A percentile compares a stretch with the other conserved stretches of the same genome.
These are phyloP conservation scores for Cystobasidiopsis lactophilus DNA, from an alignment of 768 basidiomycete species.

Conservation along the genomic window DNA sequence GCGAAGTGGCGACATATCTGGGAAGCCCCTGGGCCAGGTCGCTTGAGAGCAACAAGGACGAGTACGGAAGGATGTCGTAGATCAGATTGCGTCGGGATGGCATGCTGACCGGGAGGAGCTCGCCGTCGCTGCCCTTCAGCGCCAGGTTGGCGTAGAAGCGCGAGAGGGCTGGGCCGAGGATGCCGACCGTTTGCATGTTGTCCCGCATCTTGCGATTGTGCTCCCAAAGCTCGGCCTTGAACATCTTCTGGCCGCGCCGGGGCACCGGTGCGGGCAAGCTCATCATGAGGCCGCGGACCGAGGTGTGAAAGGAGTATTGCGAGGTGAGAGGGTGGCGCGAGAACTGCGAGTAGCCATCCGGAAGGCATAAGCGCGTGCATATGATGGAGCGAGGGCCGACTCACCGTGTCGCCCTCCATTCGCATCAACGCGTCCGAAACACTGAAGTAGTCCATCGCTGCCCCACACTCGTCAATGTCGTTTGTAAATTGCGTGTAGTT, in stretches of 20 bases:
- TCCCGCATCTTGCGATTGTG: constrained; percentile 16
- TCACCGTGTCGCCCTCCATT: constrained; percentile 13
- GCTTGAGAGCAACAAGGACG: background rate
- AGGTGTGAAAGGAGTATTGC: constrained; percentile 67
- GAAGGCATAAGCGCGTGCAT: background rate
- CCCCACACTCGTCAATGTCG: constrained; percentile 49
- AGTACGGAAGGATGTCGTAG: background rate
- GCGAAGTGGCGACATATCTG: background rate
- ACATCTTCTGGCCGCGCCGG: constrained; percentile 53
- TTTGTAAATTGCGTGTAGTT: constrained; percentile 72
- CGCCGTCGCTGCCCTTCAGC: background rate
- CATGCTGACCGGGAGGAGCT: background rate
- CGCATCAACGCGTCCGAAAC: constrained; percentile 41
- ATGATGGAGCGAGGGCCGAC: constrained; percentile 7
- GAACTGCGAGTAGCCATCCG: constrained; percentile 8
- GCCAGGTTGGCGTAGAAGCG: background rate
- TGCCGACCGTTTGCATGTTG: constrained; percentile 11
- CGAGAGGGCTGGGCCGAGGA: constrained; percentile 3
- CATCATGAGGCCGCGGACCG: constrained; percentile 64
- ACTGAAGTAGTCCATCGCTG: constrained; percentile 51
- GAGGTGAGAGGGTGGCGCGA: constrained; percentile 24
- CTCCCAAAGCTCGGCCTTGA: constrained; percentile 72
- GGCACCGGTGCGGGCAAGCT: constrained; percentile 67
- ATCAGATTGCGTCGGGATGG: background rate
- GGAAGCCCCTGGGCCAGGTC: background rate